Evolutionary conservation across 257 asterid genomes (phyloP), one percentile per base, ranked within the genome.

Genomic region (Solanum paucissectum): DNA sequence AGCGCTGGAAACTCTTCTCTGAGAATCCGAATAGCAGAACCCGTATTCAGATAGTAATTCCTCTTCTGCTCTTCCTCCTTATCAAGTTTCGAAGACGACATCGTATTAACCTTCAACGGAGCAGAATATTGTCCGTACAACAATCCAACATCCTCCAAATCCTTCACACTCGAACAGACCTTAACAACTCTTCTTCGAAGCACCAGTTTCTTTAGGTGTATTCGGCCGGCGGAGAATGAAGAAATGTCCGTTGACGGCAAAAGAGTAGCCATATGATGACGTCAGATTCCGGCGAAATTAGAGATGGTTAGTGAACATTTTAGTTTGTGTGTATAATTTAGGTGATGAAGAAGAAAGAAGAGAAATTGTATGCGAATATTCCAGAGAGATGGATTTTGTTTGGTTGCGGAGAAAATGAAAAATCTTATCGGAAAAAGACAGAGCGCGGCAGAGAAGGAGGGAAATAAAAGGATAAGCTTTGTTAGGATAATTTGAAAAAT

Each of bases 21-120:
- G 4, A 96, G 99, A 32, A 98, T 96, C 46, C 98, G 92, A 8
- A 96, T 98, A 87, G 98, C 98, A 42, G 91, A 88, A 34, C 99
- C 99, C 36, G 95, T 91, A 90, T 96, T 96, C 91, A 96, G 92
- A 83, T 93, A 96, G 83, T 94, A 96, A 32, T 95, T 94, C 92
- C 91, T 94, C 91, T 90, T 97, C 90, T 95, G 92, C 60, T 95
- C 98, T 83, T 96, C 95, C 21, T 93, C 97, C 36, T 90, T 85
- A 5, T 88, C 89, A 87, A 89, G 90, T 46, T 85, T 87, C 49
- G 91, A 12, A 36, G 93, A 83, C 83, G 92, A 84, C 89, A 91
- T 74, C 55, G 91, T 89, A 85, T 88, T 93, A 13, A 86, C 88
- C 91, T 89, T 91, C 90, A 90, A 90, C 83, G 90, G 93, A 60